phyloP scores from a whole-genome alignment of 352 stramenopile species.

The Poterioochromonas sp. region DNA sequence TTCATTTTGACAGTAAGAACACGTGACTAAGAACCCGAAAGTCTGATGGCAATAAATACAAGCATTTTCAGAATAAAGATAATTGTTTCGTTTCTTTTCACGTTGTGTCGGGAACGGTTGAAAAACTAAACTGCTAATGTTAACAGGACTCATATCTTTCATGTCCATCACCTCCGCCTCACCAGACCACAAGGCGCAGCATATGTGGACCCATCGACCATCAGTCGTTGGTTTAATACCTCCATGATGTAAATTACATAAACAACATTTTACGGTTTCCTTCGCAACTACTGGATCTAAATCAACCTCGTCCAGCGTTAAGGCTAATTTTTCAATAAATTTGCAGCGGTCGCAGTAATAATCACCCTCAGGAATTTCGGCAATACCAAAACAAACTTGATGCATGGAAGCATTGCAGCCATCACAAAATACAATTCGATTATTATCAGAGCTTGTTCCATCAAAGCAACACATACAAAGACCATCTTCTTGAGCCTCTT shows the following conservation, averaged over 20 bases:
- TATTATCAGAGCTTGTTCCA: constrained; percentile 44
- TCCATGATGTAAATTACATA: constrained; percentile 24
- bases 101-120: not conserved
- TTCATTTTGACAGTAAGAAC: not conserved
- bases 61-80: not conserved
- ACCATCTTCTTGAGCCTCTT: not conserved
- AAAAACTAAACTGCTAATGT: not conserved
- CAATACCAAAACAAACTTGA: constrained; percentile 74
- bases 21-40: not conserved
- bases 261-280: not conserved
- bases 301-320: not conserved
- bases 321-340: constrained; percentile 8
- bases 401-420: constrained; percentile 69
- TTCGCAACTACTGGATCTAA: not conserved
- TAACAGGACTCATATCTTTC: not conserved
- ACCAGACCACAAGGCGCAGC: not conserved
- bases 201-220: constrained; percentile 22
- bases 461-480: constrained; percentile 30
- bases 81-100: not conserved
- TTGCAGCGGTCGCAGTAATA: constrained; percentile 66
- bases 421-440: constrained; percentile 76
- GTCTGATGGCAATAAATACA: not conserved
- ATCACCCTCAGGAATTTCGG: constrained; percentile 54
- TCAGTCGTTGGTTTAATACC: constrained; percentile 8
- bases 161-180: not conserved